Base-by-base conservation (phyloP, 1,284 basidiomycete species). In the Cerrena zonata region DNA sequence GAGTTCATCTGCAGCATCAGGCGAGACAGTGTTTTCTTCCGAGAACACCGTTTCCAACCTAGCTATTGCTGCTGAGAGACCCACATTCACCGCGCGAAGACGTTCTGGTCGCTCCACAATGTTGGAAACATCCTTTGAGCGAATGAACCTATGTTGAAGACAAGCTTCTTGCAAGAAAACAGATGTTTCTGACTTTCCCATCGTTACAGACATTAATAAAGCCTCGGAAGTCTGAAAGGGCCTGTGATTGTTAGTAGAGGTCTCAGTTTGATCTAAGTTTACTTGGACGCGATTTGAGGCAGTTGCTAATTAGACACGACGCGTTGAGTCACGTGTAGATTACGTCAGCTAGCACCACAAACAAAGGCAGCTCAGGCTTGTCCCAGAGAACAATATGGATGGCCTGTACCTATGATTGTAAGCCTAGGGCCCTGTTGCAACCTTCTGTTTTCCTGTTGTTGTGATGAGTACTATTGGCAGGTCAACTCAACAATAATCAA, bases 41-140 rank as follows among this genome's bases (percentile, higher is more conserved):
- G 24, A n/a, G 10, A 24, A 5, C 24, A 23, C 24, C 19, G 13
- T 73, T 59, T 90, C 86, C 4, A 94, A 69, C 36, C 85, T 78
- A 12, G 91, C 78, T 23, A 89, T 74, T 0, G 87, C 89, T 2
- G 86, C 86, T 1, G 90, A 78, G 4, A 94, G 73, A 1, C 93
- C 93, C 5, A 88, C 61, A 52, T 85, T 82, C 42, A 94, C 80
- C 0, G 92, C 91, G 42, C 84, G 78, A 13, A 96, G 69, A n/a
- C 93, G 80, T 65, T 94, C 89, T 0, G 92, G 93, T n/a, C 90
- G 78, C 64, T 96, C 93, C 19, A 93, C 82, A 52, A 94, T 84
- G 49, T 75, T 73, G 0, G 86, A 89, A 1, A 75, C 74, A 59
- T 91, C 84, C 49, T 78, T 71, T 12, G 84, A 82, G 15, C 91